Evolutionary conservation across 2,329 filamentous ascomycete genomes (phyloP), one percentile per base, ranked within the genome.

Genomic region (Plenodomus biglobosus): DNA sequence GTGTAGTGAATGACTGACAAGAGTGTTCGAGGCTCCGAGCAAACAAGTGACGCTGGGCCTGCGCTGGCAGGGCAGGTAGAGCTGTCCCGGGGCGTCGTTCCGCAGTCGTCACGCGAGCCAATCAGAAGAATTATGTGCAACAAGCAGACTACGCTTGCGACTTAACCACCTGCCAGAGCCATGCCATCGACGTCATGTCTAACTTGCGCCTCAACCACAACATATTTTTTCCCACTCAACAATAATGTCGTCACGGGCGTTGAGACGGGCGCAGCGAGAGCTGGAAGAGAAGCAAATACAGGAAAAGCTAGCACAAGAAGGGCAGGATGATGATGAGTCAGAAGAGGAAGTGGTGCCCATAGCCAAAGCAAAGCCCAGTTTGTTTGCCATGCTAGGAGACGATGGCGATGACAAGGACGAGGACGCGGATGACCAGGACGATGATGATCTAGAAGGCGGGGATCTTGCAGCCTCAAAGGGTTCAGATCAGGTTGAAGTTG

Each of bases 241-340:
- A 38, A 58, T 40, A 34, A 87, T 87, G 84, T 86, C 84, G 37
- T 83, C 83, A 16, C 79, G 85, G 56, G 84, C 84, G n/a, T 71
- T 87, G 44, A 78, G 84, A 20, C 84, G 84, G 64, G 77, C 84
- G 46, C 83, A 85, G 65, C 79, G 79, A 55, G 81, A 85, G 73
- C 78, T 78, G 49, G 83, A 84, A 63, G 78, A 81, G 65, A 78
- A 79, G 62, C 75, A 78, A 55, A 75, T 77, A 54, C 71, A 78
- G 21, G 62, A 71, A 40, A 59, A 61, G 53, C 62, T 72, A 13
- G 67, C 70, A 39, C 66, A 74, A 34, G 61, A 60, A 37, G 54
- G 58, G 20, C 53, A 69, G 17, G 65, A 72, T 44, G 27, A 32
- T 11, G 65, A 72, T 24, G 65, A 70, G 42, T 71, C 71, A 42